Conservation (phyloP, 805 yeast species). For the Candida odintsovae region DNA sequence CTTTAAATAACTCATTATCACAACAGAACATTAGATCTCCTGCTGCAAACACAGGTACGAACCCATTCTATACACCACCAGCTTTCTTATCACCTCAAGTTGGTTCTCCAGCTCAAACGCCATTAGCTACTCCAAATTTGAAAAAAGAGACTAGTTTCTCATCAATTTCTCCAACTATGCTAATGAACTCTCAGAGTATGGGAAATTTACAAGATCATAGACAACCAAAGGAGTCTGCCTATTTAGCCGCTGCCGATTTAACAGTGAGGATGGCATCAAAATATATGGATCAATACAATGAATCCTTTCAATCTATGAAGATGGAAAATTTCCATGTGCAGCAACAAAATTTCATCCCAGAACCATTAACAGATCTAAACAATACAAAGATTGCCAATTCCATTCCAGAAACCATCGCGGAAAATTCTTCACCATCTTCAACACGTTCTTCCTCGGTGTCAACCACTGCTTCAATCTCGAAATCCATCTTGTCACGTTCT, state of each 20-base stretch:
- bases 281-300: constrained; percentile 5
- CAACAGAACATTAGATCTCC: constrained; percentile 29
- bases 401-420: constrained; percentile 3
- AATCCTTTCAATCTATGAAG: neutral
- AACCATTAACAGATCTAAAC: constrained; percentile 5
- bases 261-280: constrained; percentile 24
- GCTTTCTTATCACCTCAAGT: constrained; percentile 35
- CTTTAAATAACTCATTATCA: constrained; percentile 17
- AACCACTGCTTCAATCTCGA: neutral
- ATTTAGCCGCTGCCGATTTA: constrained; percentile 26
- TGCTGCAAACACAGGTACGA: constrained; percentile 25
- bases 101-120: constrained; percentile 17
- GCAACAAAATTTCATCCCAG: constrained; percentile 1
- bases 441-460: constrained; percentile 3
- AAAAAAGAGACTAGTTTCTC: constrained; percentile 6
- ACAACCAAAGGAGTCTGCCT: constrained; percentile 9
- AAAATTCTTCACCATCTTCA: constrained; percentile 3
- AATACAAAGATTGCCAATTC: neutral
- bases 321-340: neutral
- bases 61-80: constrained; percentile 45
- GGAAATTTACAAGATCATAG: neutral
- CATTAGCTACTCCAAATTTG: constrained; percentile 21
- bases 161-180: constrained; percentile 22
- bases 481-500: constrained; percentile 28
- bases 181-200: constrained; percentile 12